Evolutionary conservation across 2,329 filamentous ascomycete genomes (phyloP), one percentile per base, ranked within the genome.

Genomic region (Chalaropsis ovoidea): DNA sequence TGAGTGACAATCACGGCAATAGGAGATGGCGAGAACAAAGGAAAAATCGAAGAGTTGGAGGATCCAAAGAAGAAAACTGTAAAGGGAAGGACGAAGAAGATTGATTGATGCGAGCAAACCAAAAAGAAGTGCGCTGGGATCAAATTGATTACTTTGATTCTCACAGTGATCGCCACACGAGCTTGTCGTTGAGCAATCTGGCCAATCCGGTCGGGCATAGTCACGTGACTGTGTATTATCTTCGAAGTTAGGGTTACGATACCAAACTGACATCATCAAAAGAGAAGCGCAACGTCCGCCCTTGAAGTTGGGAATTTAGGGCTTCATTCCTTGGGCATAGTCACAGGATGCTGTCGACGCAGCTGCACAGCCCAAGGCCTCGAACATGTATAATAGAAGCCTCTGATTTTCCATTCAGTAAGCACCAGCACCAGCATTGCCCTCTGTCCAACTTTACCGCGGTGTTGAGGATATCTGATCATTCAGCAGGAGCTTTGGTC

Each of bases 41-140:
- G 45, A 27, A 41, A 45, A 31, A 43, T 63, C 39, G 45, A 5
- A 49, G 56, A 62, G 64, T 43, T 45, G 49, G 66, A 64, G 11
- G 13, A 35, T 31, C 24, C 58, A 27, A 22, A 64, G 58, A 67
- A 24, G 19, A 63, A 22, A 22, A 64, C 6, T 35, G 52, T 35
- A n/a, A 19, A n/a, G 6, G 15, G 19, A 60, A 64, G 47, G 19
- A 7, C 47, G 22, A n/a, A 49, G 19, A 5, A 27, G 1, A 52
- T 52, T 47, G 7, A 8, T 47, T 47, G 47, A 27, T 39, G 35
- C 5, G 8, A 39, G 35, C 35, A 39, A 22, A 35, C 45, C 45
- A 42, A 62, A 8, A 17, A 27, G 27, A 58, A 13, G 35, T 24
- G 39, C 41, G 58, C 31, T 19, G 39, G 43, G 43, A 45, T 58